phyloP scores from a whole-genome alignment of 176 grass and related monocot species.

The Oryza glumipatula region DNA sequence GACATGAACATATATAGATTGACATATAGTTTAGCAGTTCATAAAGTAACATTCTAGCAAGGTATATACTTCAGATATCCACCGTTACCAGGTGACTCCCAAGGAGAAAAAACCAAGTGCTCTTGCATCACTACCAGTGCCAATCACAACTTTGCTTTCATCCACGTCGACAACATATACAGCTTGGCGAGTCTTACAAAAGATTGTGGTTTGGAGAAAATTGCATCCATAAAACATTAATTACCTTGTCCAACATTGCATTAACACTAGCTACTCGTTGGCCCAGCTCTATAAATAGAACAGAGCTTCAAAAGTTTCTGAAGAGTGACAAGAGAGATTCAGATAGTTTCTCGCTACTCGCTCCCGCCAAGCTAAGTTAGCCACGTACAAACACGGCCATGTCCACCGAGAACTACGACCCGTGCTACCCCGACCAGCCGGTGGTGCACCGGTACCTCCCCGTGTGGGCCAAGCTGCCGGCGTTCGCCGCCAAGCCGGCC shows the following conservation, averaged over 20 bases:
- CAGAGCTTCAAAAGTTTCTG: background rate
- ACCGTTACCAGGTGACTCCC: conserved; percentile 18
- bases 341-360: background rate
- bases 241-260: background rate
- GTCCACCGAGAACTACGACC: conserved; percentile 69
- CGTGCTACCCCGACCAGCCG: conserved; percentile 72
- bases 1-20: conserved; percentile 3
- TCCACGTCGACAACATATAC: conserved; percentile 1
- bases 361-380: background rate
- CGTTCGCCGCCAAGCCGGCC: conserved; percentile 48
- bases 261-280: too few species aligned
- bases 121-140: background rate
- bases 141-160: conserved; percentile 21
- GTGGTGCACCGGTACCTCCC: conserved; percentile 60
- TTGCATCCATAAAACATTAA: background rate
- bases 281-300: conserved; percentile 12
- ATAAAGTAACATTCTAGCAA: background rate
- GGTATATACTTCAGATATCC: conserved; percentile 53
- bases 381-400: background rate
- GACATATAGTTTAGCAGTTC: background rate
- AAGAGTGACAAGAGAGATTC: background rate
- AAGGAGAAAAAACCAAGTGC: conserved; percentile 27
- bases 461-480: conserved; percentile 54
- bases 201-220: background rate
- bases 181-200: background rate